Base-by-base conservation (phyloP, 805 yeast species). In the Pichia nakasei region DNA sequence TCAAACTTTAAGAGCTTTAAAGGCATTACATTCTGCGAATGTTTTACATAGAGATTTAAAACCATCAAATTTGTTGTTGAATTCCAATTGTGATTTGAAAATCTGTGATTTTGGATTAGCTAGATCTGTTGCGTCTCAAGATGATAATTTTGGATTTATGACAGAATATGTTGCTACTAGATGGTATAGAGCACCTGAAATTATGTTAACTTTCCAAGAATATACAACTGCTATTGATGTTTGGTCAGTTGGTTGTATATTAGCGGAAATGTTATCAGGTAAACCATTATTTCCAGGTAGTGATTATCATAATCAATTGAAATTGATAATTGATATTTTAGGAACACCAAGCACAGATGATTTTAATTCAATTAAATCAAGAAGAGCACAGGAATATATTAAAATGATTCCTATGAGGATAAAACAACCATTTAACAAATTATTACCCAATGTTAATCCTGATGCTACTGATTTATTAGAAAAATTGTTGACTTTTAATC, bases 101-200 rank as follows among this genome's bases (percentile, higher is more conserved):
- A 75, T 91, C 42, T 88, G 97, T 64, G 97, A 91, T 63, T 91
- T 91, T 62, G 97, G 97, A 0, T 70, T 91, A 37, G 96, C 97
- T 1, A 67, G 85, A 47, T 66, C 79, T 19, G 73, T 78, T 47
- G 78, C 86, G 32, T 69, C 75, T 47, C 68, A 68, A 44, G 81
- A 81, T 54, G 81, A 79, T 56, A 80, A 79, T 58, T 74, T 78
- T 48, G 87, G 86, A 5, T 80, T 80, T 60, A 83, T 91, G 95
- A 91, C 97, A 3, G 97, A 91, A 63, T 91, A 91, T 60, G 97
- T 91, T 37, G 97, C 97, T 9, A 91, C 97, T 4, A 70, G 97
- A 52, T 91, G 97, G 97, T 91, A 91, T 63, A 72, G 97, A 45
- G 97, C 97, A 0, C 97, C 97, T 0, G 97, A 91, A 56, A 88